Evolutionary conservation across 805 yeast genomes (phyloP), one percentile per base, ranked within the genome.

Genomic region (Cyberlindnera japonica): DNA sequence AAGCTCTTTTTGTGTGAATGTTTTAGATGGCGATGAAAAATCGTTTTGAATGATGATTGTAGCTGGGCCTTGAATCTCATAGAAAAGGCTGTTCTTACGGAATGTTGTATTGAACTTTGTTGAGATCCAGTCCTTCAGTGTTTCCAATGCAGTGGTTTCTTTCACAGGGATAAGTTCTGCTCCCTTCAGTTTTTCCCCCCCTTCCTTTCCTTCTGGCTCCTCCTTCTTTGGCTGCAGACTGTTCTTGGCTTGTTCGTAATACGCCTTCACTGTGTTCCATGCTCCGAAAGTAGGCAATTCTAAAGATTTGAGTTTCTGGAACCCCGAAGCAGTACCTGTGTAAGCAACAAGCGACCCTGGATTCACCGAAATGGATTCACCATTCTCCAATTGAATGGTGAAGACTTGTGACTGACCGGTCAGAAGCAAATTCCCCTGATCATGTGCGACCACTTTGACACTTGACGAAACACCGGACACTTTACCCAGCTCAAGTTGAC

Each of bases 41-140:
- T 42, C 36, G 28, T 35, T 51, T 35, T 59, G 62, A 8, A 63
- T 33, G 16, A 61, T 44, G 3, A 62, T 37, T 2, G 47, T 49
- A 1, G 67, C 65, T 3, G 64, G 64, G 1, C 68, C 68, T 32
- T 45, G 30, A 10, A 61, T 35, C 36, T 53, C 50, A 19, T 49
- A 51, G 40, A 50, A 57, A 10, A 50, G 30, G 21, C 49, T 55
- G 25, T 52, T 52, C 25, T 43, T 50, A 11, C 38, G 35, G 14
- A 51, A 43, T 4, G 44, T 8, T 19, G 44, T 49, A 16, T 45
- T 40, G 33, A 51, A 37, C 14, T 40, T 41, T 3, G 48, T 33
- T 3, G 39, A 26, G 10, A 49, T 18, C 40, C 45, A 44, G 4
- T 54, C 50, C 20, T 41, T 42, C n/a, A 36, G 27, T 2, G 17